Conservation (phyloP, 73 alveolate species). For the Stentor roeselii region DNA sequence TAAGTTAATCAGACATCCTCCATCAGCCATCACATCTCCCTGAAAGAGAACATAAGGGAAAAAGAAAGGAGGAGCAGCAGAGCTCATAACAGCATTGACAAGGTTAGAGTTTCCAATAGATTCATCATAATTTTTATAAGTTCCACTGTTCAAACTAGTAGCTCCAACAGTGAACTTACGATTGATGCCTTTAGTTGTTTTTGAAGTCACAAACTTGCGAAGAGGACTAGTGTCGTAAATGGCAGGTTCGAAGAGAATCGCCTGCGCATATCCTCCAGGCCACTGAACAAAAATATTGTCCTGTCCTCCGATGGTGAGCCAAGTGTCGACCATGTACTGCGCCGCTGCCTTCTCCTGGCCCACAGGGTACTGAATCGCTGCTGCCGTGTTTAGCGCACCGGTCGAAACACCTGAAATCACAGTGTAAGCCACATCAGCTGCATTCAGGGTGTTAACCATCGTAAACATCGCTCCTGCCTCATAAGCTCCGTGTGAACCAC, state of each 20-base stretch:
- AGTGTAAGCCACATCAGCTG: conserved; percentile 47
- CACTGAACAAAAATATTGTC: conserved; percentile 30
- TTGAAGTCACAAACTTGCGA: not conserved
- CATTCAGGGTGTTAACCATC: conserved; percentile 34
- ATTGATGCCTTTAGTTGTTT: not conserved
- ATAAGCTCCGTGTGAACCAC: conserved; percentile 65
- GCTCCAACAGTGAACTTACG: conserved; percentile 11
- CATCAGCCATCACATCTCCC: not conserved
- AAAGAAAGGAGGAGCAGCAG: conserved; percentile 29
- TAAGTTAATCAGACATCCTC: not conserved
- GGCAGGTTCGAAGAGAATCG: conserved; percentile 11
- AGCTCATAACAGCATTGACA: conserved; percentile 1
- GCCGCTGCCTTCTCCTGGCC: conserved; percentile 53
- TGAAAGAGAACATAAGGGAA: conserved; percentile 5
- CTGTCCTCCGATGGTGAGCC: conserved; percentile 45
- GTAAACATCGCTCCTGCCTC: conserved; percentile 58
- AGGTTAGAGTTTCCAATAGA: not conserved
- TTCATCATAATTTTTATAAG: not conserved
- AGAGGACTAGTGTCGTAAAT: not conserved
- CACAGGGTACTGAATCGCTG: conserved; percentile 36
- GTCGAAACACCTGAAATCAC: conserved; percentile 71
- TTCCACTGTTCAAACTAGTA: conserved; percentile 9
- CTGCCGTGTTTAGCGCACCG: conserved; percentile 60
- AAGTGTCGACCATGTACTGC: conserved; percentile 30
- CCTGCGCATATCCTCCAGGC: conserved; percentile 22